phyloP scores from a whole-genome alignment of 805 yeast genomes.

The Saturnispora zaruensis region DNA sequence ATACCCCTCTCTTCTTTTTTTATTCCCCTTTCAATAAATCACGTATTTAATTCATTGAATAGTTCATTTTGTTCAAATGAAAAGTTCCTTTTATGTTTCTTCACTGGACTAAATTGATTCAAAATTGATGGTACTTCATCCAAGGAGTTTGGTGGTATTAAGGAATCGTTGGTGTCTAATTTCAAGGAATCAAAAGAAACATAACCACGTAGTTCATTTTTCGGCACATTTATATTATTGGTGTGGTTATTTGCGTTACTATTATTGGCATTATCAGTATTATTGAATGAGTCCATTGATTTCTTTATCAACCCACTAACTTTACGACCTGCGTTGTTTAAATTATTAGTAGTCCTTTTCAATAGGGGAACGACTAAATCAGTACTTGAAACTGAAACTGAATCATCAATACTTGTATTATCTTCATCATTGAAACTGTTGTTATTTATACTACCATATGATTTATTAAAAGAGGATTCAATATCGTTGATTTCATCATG shows the following conservation, averaged over 20 bases:
- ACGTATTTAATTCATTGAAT: conserved; percentile 34
- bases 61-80: conserved; percentile 49
- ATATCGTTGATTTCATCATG: neutral
- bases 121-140: neutral
- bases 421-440: neutral
- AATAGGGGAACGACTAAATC: conserved; percentile 21
- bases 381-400: conserved; percentile 7
- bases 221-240: neutral
- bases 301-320: conserved; percentile 22
- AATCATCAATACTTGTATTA: neutral
- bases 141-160: neutral
- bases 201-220: conserved; percentile 24
- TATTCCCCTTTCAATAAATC: neutral
- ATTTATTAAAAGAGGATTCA: conserved; percentile 1
- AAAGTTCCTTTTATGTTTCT: conserved; percentile 28
- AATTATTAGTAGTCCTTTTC: conserved; percentile 20
- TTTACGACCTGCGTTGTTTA: conserved; percentile 22
- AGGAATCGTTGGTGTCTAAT: neutral
- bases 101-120: neutral
- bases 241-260: neutral
- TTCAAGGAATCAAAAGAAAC: conserved; percentile 35
- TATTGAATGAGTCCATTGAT: conserved; percentile 19
- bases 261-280: conserved; percentile 1
- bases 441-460: conserved; percentile 1
- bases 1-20: no score